These are phyloP conservation scores for Talaromyces stipitatus DNA, from an alignment of 495 filamentous ascomycete species.

Conservation along the genomic window DNA sequence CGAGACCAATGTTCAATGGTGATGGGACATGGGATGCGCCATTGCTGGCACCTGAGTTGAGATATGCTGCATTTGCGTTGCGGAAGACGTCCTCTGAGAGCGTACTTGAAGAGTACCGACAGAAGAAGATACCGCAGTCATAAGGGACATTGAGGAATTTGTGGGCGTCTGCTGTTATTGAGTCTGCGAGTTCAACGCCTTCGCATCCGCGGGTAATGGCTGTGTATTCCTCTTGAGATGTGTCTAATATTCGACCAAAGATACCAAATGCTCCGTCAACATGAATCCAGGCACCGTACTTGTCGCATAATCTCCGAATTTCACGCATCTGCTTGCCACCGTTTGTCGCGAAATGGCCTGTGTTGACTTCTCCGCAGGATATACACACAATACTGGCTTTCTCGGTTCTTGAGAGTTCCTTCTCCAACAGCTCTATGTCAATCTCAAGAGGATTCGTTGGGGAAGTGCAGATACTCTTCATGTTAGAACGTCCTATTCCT, in stretches of 20 bases:
- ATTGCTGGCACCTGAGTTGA: slow-evolving; percentile 37
- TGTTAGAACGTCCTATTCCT: slow-evolving; percentile 65
- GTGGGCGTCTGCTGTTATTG: slow-evolving; percentile 78
- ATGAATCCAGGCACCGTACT: slow-evolving; percentile 79
- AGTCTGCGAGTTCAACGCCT: slow-evolving; percentile 80
- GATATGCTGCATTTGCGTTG: slow-evolving; percentile 82
- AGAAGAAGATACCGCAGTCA: slow-evolving; percentile 86
- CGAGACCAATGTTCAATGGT: slow-evolving; percentile 80
- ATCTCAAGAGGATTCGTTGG: slow-evolving; percentile 53
- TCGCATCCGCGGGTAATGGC: slow-evolving; percentile 44
- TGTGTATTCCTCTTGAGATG: slow-evolving; percentile 44
- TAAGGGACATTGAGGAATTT: slow-evolving; percentile 96
- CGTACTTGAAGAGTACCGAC: slow-evolving; percentile 40
- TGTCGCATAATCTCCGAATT: slow-evolving; percentile 62
- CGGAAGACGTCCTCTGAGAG: slow-evolving; percentile 59
- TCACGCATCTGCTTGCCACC: slow-evolving; percentile 50
- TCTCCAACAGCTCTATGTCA: slow-evolving; percentile 54
- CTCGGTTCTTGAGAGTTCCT: slow-evolving; percentile 39
- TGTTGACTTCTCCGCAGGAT: slow-evolving; percentile 86
- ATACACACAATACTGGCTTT: slow-evolving; percentile 67
- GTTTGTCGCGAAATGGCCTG: slow-evolving; percentile 68
- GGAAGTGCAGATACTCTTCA: slow-evolving; percentile 50
- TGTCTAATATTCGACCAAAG: slow-evolving; percentile 59
- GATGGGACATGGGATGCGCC: slow-evolving; percentile 54
- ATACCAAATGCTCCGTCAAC: slow-evolving; percentile 89